phyloP scores from a whole-genome alignment of 495 filamentous ascomycete species.

The Diplogelasinospora grovesii region DNA sequence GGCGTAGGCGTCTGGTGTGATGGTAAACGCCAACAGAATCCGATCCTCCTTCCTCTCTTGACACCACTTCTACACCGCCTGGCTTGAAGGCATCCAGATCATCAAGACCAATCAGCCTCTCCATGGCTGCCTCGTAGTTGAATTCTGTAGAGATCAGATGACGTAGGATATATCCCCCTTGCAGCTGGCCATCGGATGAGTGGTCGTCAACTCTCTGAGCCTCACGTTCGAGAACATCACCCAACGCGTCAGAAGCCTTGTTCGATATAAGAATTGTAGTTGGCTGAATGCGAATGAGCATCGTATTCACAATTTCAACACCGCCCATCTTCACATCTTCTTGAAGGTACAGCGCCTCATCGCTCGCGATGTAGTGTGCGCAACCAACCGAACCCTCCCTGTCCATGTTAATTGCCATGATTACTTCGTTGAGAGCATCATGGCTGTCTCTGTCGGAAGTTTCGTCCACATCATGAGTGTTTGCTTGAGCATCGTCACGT shows the following conservation, averaged over 20 bases:
- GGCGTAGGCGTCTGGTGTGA: constrained; percentile 62
- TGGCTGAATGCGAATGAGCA: constrained; percentile 72
- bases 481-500: background rate
- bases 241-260: constrained; percentile 56
- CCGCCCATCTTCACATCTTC: constrained; percentile 71
- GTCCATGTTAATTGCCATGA: constrained; percentile 78
- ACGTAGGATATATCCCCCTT: constrained; percentile 63
- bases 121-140: constrained; percentile 60
- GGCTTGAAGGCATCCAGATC: constrained; percentile 42
- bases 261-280: constrained; percentile 72
- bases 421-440: constrained; percentile 65
- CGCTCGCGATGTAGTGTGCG: constrained; percentile 71
- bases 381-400: constrained; percentile 73
- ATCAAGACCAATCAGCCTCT: constrained; percentile 55
- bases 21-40: constrained; percentile 44
- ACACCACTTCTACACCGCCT: constrained; percentile 50
- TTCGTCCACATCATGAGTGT: background rate
- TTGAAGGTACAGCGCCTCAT: constrained; percentile 71
- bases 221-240: constrained; percentile 37
- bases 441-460: constrained; percentile 1
- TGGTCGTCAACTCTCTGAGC: constrained; percentile 33
- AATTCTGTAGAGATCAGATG: constrained; percentile 73
- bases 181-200: constrained; percentile 8
- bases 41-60: constrained; percentile 39
- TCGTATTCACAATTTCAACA: constrained; percentile 63